Evolutionary conservation across 2,329 filamentous ascomycete species (phyloP).

Genomic region (Aureobasidium sp.): DNA sequence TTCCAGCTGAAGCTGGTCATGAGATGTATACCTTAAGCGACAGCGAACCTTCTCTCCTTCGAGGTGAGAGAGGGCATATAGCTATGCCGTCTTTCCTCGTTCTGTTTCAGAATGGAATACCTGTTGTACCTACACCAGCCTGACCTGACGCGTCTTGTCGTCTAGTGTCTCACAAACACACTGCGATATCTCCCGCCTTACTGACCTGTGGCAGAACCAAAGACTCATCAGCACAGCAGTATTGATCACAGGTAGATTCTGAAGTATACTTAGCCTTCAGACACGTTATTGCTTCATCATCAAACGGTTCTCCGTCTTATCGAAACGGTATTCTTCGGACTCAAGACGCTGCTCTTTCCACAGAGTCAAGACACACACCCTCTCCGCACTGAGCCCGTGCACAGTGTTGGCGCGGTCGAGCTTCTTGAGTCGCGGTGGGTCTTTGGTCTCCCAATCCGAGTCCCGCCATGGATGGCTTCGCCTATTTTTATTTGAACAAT

Average conservation of each 20-base stretch:
- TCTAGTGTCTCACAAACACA: conserved; percentile 1
- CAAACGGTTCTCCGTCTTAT: conserved; percentile 8
- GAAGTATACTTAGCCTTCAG: neutral
- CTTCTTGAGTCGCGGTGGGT: conserved; percentile 7
- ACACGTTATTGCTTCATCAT: conserved; percentile 6
- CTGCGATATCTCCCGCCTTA: neutral
- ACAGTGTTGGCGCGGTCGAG: conserved; percentile 4
- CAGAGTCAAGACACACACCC: neutral
- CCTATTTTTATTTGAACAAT: conserved; percentile 6
- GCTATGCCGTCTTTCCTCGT: neutral
- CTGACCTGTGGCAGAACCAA: neutral
- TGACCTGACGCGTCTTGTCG: neutral
- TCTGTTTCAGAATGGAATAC: neutral
- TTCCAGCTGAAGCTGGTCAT: neutral
- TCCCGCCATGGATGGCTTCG: conserved; percentile 5
- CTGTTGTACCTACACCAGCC: neutral
- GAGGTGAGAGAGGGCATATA: neutral
- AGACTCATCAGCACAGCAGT: neutral
- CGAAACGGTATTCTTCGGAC: neutral
- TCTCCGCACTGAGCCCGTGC: conserved; percentile 1
- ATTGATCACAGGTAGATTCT: neutral
- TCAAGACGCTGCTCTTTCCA: neutral
- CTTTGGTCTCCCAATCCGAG: neutral
- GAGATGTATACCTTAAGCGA: conserved; percentile 8
- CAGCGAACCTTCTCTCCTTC: neutral